phyloP scores from a whole-genome alignment of 805 yeast species.

The Wickerhamomyces rabaulensis region DNA sequence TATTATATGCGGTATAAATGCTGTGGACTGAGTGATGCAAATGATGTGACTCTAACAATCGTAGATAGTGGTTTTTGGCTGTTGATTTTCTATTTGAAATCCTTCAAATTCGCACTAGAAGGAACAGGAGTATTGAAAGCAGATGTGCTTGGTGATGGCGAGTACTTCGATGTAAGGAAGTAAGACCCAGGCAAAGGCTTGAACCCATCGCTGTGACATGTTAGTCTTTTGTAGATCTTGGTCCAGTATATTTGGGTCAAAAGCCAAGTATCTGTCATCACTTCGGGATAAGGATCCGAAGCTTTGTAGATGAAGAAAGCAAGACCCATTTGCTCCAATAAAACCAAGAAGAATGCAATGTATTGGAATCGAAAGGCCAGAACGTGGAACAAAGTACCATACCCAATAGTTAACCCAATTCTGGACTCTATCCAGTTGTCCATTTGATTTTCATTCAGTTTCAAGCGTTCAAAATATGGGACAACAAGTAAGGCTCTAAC shows the following conservation, averaged over 20 bases:
- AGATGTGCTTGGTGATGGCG: background rate
- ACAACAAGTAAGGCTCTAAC: constrained; percentile 7
- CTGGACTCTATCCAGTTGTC: constrained; percentile 18
- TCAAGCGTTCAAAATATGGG: constrained; percentile 15
- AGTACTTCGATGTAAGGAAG: constrained; percentile 1
- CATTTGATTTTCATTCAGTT: constrained; percentile 9
- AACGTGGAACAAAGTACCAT: constrained; percentile 11
- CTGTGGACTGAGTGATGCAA: no score
- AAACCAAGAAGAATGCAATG: constrained; percentile 8
- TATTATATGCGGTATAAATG: no score
- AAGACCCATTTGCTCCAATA: constrained; percentile 14
- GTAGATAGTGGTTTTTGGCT: background rate
- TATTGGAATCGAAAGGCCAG: constrained; percentile 4
- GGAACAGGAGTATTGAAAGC: constrained; percentile 3
- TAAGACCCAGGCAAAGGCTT: constrained; percentile 11
- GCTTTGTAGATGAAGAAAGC: constrained; percentile 13
- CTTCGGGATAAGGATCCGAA: constrained; percentile 16
- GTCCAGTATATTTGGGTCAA: constrained; percentile 16
- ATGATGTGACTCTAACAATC: no score
- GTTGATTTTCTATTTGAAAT: background rate
- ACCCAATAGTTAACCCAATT: constrained; percentile 13
- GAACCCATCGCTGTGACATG: constrained; percentile 12
- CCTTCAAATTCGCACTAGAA: background rate
- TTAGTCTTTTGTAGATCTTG: constrained; percentile 1
- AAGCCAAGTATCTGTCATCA: constrained; percentile 13